Evolutionary conservation across 2,329 filamentous ascomycete genomes (phyloP), one percentile per base, ranked within the genome.

Genomic region (Cercospora sp.): DNA sequence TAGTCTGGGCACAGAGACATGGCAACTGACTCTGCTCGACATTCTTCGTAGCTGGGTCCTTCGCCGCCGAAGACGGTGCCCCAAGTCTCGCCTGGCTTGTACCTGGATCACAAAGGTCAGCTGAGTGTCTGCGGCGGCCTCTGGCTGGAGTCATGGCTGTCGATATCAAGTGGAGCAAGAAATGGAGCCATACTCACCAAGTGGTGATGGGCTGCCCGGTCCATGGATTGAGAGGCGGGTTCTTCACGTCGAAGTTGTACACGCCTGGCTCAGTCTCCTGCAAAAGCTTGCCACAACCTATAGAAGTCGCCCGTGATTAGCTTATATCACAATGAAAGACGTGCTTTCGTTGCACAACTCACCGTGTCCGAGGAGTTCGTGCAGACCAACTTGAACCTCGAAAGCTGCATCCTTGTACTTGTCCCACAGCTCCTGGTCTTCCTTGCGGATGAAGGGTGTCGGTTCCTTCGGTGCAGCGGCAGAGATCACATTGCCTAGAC

Each of bases 31-130:
- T 98, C 94, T 4, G 94, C 94, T 65, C 94, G 89, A 79, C 94
- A 98, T 80, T 98, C 94, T 80, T 98, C 94, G 76, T 97, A 97
- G 16, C 90, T 92, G 3, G 91, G 92, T 42, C 94, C 93, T 71
- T 96, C 88, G 69, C 91, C 71, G 28, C 94, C 93, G 76, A 98
- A 98, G 0, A 97, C 92, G 5, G 90, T 93, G 65, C 92, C 91
- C 94, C 94, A 98, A 0, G 94, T 98, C 80, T 97, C 92, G 2
- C 93, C 93, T 2, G 93, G 93, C 80, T 95, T 96, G 83, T 98
- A 98, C 53, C 53, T 58, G 28, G 16, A 23, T 7, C n/a, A 7
- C 9, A 53, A 26, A 12, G 12, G 30, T 31, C 30, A 31, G 26
- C 23, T 26, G 23, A 26, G 23, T 26, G 23, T 26, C 23, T 26